A percentile compares a stretch with the other conserved stretches of the same genome.
These are phyloP conservation scores for Mucor racemosus DNA, from an alignment of 371 early-diverging fungal species.

Conservation along the genomic window DNA sequence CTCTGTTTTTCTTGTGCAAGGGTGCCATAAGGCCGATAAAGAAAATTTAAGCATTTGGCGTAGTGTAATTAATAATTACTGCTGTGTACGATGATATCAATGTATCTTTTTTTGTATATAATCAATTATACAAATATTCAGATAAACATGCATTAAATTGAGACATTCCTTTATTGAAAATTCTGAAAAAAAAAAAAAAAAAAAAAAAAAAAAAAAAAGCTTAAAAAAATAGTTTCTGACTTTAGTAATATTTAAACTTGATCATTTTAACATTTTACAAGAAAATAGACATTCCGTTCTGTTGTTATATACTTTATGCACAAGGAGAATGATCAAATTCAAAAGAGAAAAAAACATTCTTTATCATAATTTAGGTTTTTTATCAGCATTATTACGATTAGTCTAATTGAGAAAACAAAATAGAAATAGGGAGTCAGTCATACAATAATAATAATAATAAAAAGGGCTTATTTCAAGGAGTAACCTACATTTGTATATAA, in stretches of 20 bases:
- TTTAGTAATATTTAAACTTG: constrained; percentile 1
- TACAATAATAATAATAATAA: background rate
- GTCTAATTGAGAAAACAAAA: constrained; percentile 9
- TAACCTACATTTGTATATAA: background rate
- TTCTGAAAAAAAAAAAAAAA: background rate
- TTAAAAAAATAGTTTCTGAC: constrained; percentile 4
- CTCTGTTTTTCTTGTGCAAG: background rate
- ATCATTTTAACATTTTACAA: background rate
- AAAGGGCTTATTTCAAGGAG: background rate
- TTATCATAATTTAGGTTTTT: background rate
- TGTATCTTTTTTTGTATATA: too few relatives aligned
- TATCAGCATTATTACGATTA: constrained; percentile 2
- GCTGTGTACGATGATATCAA: too few relatives aligned
- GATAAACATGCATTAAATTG: background rate
- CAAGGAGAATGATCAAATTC: constrained; percentile 1
- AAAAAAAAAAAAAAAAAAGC: background rate
- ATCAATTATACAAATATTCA: background rate
- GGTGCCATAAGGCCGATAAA: background rate
- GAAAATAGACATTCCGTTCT: background rate
- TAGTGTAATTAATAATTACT: background rate
- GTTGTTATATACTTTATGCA: background rate
- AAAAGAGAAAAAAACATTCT: background rate
- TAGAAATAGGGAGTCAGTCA: constrained; percentile 1
- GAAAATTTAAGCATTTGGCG: background rate
- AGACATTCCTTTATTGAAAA: background rate